Base-by-base conservation (phyloP, 768 basidiomycete genomes). In the Leucogyrophana mollusca region DNA sequence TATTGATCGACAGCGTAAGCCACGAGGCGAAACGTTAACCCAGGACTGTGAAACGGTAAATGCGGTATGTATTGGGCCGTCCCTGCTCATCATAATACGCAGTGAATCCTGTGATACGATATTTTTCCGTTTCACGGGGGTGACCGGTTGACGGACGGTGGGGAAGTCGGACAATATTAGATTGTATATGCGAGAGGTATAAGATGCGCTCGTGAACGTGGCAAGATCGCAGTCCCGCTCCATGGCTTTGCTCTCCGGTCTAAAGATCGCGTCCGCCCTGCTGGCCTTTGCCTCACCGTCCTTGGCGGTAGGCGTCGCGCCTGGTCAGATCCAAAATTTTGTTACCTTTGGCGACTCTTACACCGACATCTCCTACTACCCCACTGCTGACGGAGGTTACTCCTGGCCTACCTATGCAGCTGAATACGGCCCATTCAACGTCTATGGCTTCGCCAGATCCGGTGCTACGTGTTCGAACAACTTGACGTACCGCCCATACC, bases 311-410 rank as follows among this genome's bases (percentile, higher is more conserved):
- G 65, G 60, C 21, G 49, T 68, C n/a, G 42, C 48, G 21, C 59
- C 63, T 0, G 61, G 60, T 4, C 74, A 78, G 46, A 79, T 83
- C 45, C 77, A 76, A 56, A 73, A 78, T 43, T 68, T 83, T 8
- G 80, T 80, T 33, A 80, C 79, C 0, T 84, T 83, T 45, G 80
- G 81, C 3, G 80, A 82, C 64, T 76, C 73, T 42, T 82, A 79
- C 53, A 78, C 77, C 1, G 80, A 83, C 46, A 62, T 76, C 6
- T 72, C 69, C 20, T 41, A 41, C 21, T 30, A 30, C 27, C 11
- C 35, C 8, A 36, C 55, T n/a, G 61, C 59, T 4, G 58, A 62
- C 41, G 67, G 68, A 14, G 74, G 72, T 3, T 68, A 64, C 0
- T 61, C 76, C 13, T 83, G 81, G 82, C 81, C 81, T 5, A 65